Base-by-base conservation (phyloP, 768 basidiomycete genomes). In the Chalciporus sphaerocephalus region DNA sequence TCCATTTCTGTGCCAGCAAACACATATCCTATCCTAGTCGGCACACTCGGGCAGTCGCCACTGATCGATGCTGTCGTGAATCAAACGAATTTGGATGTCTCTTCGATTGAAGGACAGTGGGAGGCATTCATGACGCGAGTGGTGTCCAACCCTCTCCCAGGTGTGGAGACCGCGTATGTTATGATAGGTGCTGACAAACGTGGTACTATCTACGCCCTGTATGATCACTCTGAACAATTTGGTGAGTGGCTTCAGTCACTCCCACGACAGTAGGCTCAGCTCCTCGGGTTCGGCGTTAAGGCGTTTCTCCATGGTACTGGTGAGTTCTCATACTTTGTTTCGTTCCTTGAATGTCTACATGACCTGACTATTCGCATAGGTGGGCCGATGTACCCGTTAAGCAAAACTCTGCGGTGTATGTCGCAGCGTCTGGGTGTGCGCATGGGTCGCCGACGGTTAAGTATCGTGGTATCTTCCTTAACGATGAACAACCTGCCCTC, bases 401-500 rank as follows among this genome's bases (percentile, higher is more conserved):
- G 49, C 30, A 42, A 15, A 4, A 1, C 10, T 36, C 34, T 18
- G 43, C 11, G n/a, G 6, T 39, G 6, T 43, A 38, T 18, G 30
- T 41, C 11, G 34, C 27, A 18, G 30, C 30, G 30, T 32, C 30
- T 15, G 30, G 30, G 6, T 32, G 30, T 15, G 13, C 30, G 13
- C 30, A 48, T 16, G 46, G 32, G 13, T 38, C 36, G 10, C 35
- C 85, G 3, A 79, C 78, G 7, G 81, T 87, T 46, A 79, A 85
- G 57, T 86, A 82, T 54, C 76, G 85, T 25, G 85, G 79, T 12
- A 76, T 86, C 34, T 83, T 88, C 69, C 64, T 88, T 50, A 88
- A 88, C 57, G 85, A 88, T 52, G 86, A 88, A 59, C 80, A 85
- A 55, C 86, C 86, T 7, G 78, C 79, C 22, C 59, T 87, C 40